A percentile compares a stretch with the other conserved stretches of the same genome.
Evolutionary conservation across 2,329 filamentous ascomycete species (phyloP).

Genomic region (Dactylellina parvicollis): DNA sequence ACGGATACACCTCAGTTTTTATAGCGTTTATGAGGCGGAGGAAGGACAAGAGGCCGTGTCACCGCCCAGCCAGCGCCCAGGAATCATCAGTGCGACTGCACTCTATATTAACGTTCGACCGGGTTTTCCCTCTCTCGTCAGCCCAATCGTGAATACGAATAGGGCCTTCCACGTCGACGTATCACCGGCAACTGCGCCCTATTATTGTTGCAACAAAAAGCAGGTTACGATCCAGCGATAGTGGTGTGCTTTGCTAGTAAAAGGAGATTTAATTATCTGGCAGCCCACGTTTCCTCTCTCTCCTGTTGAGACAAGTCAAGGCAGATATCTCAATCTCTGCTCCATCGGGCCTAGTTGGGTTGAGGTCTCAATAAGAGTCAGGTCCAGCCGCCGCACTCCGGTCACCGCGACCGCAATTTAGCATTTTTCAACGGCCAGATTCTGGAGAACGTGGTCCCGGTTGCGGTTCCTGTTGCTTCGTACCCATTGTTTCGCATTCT

Average conservation of each 20-base stretch:
- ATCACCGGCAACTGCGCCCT: not conserved
- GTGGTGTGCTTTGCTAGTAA: slow-evolving; percentile 35
- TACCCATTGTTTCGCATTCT: not conserved
- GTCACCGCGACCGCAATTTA: slow-evolving; percentile 8
- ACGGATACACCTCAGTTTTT: slow-evolving; percentile 17
- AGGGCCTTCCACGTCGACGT: slow-evolving; percentile 15
- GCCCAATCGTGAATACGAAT: slow-evolving; percentile 3
- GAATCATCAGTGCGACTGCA: slow-evolving; percentile 31
- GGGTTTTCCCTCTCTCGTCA: slow-evolving; percentile 9
- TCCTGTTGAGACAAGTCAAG: slow-evolving; percentile 17
- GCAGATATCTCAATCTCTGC: slow-evolving; percentile 18
- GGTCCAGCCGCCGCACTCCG: slow-evolving; percentile 38
- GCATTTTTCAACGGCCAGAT: slow-evolving; percentile 13
- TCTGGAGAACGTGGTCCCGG: slow-evolving; percentile 38
- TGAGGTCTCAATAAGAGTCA: slow-evolving; percentile 21
- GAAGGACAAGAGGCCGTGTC: not conserved
- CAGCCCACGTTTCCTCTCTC: slow-evolving; percentile 14
- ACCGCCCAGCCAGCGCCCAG: slow-evolving; percentile 50
- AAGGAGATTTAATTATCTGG: not conserved
- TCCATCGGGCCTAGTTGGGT: slow-evolving; percentile 30
- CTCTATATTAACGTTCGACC: slow-evolving; percentile 51
- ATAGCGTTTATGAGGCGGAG: not conserved
- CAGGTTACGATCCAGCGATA: slow-evolving; percentile 40
- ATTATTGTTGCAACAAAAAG: not conserved
- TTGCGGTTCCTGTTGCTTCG: slow-evolving; percentile 38